Conservation (phyloP, 2,329 filamentous ascomycete genomes). For the Aspergillus pseudonomiae region DNA sequence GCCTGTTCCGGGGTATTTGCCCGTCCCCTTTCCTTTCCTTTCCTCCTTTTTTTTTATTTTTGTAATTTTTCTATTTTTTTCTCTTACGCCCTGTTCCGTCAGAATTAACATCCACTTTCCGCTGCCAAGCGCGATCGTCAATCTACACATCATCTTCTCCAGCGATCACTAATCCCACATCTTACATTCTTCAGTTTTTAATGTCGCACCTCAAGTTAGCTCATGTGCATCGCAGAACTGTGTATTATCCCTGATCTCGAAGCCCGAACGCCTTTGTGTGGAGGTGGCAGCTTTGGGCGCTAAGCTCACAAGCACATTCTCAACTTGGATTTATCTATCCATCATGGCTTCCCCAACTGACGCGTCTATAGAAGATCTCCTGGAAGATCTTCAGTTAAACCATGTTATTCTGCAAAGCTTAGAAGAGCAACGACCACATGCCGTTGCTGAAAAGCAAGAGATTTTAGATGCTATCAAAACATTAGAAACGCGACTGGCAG, state of each 20-base stretch:
- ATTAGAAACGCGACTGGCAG: slow-evolving; percentile 29
- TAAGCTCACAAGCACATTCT: neutral
- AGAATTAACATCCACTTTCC: neutral
- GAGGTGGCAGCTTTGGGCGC: neutral
- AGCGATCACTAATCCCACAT: neutral
- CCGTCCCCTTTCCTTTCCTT: neutral
- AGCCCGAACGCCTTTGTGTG: neutral
- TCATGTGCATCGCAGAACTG: neutral
- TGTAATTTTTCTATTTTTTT: neutral
- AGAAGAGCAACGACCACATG: slow-evolving; percentile 28
- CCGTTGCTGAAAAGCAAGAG: slow-evolving; percentile 29
- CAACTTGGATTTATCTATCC: neutral
- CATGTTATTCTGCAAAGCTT: slow-evolving; percentile 36
- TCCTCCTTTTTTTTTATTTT: neutral
- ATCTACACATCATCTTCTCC: neutral
- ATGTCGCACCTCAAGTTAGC: neutral
- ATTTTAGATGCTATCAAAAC: slow-evolving; percentile 27
- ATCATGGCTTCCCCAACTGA: slow-evolving; percentile 18
- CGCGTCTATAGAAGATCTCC: slow-evolving; percentile 28
- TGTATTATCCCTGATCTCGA: neutral
- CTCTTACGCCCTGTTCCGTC: neutral
- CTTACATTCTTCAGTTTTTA: neutral
- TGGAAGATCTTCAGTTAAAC: slow-evolving; percentile 38
- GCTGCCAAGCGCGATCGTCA: neutral
- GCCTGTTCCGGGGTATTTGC: neutral